phyloP scores from a whole-genome alignment of 352 stramenopile genomes.

The Pythium aristosporum region DNA sequence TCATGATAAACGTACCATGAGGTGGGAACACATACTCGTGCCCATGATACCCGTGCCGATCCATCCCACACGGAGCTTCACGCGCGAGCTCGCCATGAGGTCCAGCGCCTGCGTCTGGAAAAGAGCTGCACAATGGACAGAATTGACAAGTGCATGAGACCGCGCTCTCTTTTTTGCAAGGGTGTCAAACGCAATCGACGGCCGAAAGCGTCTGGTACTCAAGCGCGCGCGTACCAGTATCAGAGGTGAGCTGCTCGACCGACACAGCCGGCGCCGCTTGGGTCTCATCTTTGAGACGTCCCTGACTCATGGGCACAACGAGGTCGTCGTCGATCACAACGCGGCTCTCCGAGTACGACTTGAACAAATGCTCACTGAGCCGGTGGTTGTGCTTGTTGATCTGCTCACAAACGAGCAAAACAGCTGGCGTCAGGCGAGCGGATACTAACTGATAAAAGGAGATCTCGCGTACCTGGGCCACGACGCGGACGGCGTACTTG shows the following conservation, averaged over 20 bases:
- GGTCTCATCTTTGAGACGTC: constrained; percentile 51
- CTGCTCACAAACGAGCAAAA: constrained; percentile 15
- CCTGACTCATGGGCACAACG: constrained; percentile 43
- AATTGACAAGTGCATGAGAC: not conserved
- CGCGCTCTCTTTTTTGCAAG: not conserved
- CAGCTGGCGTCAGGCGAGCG: not conserved
- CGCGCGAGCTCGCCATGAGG: constrained; percentile 48
- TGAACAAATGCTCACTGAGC: constrained; percentile 84
- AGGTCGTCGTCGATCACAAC: constrained; percentile 85
- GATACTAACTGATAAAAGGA: not conserved
- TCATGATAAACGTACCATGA: constrained; percentile 51
- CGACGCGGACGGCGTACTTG: constrained; percentile 83
- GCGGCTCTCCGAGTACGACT: constrained; percentile 85
- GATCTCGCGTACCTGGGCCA: constrained; percentile 50
- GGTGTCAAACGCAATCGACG: constrained; percentile 30
- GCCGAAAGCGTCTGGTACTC: constrained; percentile 57
- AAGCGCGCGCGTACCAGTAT: constrained; percentile 34
- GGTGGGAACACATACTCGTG: constrained; percentile 85
- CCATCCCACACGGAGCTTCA: constrained; percentile 82
- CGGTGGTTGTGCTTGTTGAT: constrained; percentile 87
- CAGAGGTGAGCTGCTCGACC: constrained; percentile 21
- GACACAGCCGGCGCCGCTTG: constrained; percentile 10
- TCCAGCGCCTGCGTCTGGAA: constrained; percentile 64
- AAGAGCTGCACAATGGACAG: constrained; percentile 29
- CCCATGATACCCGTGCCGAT: constrained; percentile 89